Evolutionary conservation across 2,329 filamentous ascomycete species (phyloP), one percentile per base, ranked within the genome.

Genomic region (Calonectria honghensis): DNA sequence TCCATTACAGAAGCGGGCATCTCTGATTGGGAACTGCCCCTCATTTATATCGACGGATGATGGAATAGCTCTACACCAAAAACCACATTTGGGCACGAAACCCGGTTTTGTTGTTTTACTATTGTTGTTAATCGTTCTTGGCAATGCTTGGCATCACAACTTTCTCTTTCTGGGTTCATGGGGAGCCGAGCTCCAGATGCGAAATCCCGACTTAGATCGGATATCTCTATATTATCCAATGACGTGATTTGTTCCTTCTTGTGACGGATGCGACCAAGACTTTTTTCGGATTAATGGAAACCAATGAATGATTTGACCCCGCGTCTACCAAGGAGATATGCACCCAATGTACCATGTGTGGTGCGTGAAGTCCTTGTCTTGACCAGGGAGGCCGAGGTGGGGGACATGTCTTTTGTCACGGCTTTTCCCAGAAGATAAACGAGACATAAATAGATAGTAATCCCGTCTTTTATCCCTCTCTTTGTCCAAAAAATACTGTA

Each of bases 21-120:
- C 29, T 50, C 35, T 50, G 54, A 73, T 73, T 73, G 70, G 70
- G 35, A 54, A 59, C 11, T 27, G 7, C 65, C 54, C 54, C 63
- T 68, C 57, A 68, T 20, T 16, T 14, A 48, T 7, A 20, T 41
- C 45, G 2, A 57, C 41, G 65, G 35, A 68, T 64, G 45, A 39
- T 45, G 29, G 35, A 24, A 48, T n/a, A 41, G 41, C 24, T 70
- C 14, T 32, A 63, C 45, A 41, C 13, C 31, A 11, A 27, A 27
- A 16, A 16, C 54, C 70, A 3, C 41, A 54, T 35, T 37, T 57
- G 70, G 70, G 27, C 14, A 68, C 29, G 10, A 29, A 29, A 10
- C 31, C 65, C 54, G 65, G 57, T 20, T 32, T 13, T 48, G 9
- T 6, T 45, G 10, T 32, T 57, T 57, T 10, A 39, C 52, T 29